A percentile compares a stretch with the other conserved stretches of the same genome.
Conservation (phyloP, 768 basidiomycete species). For the Russula vinacea region DNA sequence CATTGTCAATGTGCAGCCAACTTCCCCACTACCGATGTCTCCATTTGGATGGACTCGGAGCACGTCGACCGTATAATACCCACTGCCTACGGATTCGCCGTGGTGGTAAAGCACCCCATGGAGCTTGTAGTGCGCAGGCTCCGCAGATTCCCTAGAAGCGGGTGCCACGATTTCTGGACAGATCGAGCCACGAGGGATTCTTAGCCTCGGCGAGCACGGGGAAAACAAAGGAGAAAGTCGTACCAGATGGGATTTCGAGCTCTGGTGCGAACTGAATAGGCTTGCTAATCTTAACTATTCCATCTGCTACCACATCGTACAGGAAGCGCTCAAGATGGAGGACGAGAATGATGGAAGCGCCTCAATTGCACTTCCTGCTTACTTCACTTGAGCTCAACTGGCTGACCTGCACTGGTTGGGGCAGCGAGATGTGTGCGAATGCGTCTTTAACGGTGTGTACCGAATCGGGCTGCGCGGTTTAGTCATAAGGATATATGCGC, state of each 20-base stretch:
- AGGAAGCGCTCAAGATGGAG: conserved; percentile 92
- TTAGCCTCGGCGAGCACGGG: neutral
- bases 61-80: too few species aligned
- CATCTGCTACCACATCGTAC: conserved; percentile 71
- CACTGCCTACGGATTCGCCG: too few species aligned
- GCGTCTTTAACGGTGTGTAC: too few species aligned
- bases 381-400: too few species aligned
- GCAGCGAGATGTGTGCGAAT: too few species aligned
- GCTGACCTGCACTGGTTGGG: too few species aligned
- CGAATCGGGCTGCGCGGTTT: too few species aligned
- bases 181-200: neutral
- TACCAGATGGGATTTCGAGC: conserved; percentile 69
- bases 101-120: conserved; percentile 86
- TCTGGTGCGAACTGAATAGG: conserved; percentile 73
- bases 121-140: conserved; percentile 58
- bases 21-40: too few species aligned
- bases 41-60: too few species aligned
- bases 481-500: too few species aligned
- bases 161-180: conserved; percentile 32
- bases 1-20: too few species aligned
- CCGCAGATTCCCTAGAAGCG: conserved; percentile 48
- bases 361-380: conserved; percentile 45
- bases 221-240: conserved; percentile 24
- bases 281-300: conserved; percentile 84
- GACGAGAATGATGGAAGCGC: conserved; percentile 75